Base-by-base conservation (phyloP, 108 stramenopile genomes). In the Pseudonitzschia multiseries region DNA sequence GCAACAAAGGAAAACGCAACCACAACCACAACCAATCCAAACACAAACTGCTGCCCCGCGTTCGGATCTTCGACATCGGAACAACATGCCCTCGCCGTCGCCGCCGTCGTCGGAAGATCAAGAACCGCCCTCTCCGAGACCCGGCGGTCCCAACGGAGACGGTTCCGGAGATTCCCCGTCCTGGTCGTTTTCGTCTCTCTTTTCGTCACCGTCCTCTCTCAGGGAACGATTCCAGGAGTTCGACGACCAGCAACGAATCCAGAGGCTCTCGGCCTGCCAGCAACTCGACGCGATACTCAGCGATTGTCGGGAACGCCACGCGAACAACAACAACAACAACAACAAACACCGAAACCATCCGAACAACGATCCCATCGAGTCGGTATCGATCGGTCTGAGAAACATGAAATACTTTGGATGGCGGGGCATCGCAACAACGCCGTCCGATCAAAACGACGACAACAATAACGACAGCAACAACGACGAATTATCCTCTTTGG, bases 371-470 rank as follows among this genome's bases (percentile, higher is more conserved):
- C 41, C 63, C 41, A 66, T 77, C 13, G 77, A 77, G 71, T 70
- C 70, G 13, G 44, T 70, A 31, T 72, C 69, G 28, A 29, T 28
- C 56, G 82, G 82, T 14, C 52, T 80, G 42, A 72, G 83, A 20
- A 71, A 50, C 33, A 72, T 84, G 64, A 77, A 77, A 43, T 80
- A 80, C 57, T 84, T 84, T 75, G 76, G 60, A 41, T 84, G 83
- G 83, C 33, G 83, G 26, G 79, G 76, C 13, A 65, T 74, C 20
- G 41, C n/a, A 26, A 0, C 40, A 0, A 24, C 74, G 4, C 48
- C 41, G 17, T n/a, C 29, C 1, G 41, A 41, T 0, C 21, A 8
- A 17, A 22, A 24, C 12, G 8, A 0, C 31, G 69, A 22, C 15
- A 27, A 27, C 32, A 31, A 18, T 8, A 8, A 43, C 12, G 31